Base-by-base conservation (phyloP, 2,329 filamentous ascomycete genomes). In the Aspergillus novofumigatus region DNA sequence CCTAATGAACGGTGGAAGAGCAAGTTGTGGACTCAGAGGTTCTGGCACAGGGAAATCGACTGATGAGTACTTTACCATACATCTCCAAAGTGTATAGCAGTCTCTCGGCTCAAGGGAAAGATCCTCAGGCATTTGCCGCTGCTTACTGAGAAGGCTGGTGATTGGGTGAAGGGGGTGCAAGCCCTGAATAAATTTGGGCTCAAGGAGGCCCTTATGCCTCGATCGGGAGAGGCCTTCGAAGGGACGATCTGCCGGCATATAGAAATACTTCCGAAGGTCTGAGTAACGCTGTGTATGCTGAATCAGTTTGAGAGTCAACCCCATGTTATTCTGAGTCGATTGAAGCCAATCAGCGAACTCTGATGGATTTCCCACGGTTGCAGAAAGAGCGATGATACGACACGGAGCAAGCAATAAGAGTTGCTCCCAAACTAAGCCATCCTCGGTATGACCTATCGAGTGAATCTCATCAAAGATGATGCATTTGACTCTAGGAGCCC, bases 401-500 rank as follows among this genome's bases (percentile, higher is more conserved):
- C 88, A 92, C 1, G 88, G 88, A 0, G 88, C 83, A 59, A 91
- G 79, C 1, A 92, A 79, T 1, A 92, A 76, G 3, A 93, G 78
- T 67, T 92, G 89, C 65, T 93, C 89, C 89, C 88, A 93, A 2
- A 92, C 79, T 1, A 91, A 76, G 53, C 89, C 89, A 62, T 92
- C 89, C 7, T 91, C 86, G 0, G 86, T 82, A 68, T 92, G 86
- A 0, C 89, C 88, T 58, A 93, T 92, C 35, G 84, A 91, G 69
- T 93, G 89, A 1, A 92, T 86, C 73, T 93, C 89, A 66, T 93
- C 89, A 57, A 92, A 92, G 52, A 92, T 91, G 67, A 92, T 91
- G 51, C 88, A 81, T 64, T 85, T 89, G 14, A 92, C 81, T 53
- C 86, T 78, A 3, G 80, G 79, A 0, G 88, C 82, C 89, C 89